phyloP scores from a whole-genome alignment of 2,329 filamentous ascomycete genomes.

The Epichloe amarillans region DNA sequence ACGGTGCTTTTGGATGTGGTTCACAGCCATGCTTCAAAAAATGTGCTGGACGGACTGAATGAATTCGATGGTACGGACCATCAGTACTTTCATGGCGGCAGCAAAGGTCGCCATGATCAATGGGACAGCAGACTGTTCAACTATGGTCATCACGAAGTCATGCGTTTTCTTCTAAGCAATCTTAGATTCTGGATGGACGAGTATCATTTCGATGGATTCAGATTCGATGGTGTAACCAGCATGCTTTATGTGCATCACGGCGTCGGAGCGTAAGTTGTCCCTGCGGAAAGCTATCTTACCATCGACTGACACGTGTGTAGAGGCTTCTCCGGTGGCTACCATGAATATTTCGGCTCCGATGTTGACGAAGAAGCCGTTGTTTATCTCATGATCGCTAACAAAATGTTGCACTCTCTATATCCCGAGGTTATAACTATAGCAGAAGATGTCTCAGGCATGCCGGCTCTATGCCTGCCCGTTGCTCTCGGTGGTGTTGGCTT shows the following conservation, averaged over 20 bases:
- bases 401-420: constrained; percentile 86
- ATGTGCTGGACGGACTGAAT: constrained; percentile 87
- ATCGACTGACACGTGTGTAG: constrained; percentile 27
- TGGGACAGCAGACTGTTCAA: constrained; percentile 98
- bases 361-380: constrained; percentile 91
- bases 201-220: constrained; percentile 91
- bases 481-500: constrained; percentile 87
- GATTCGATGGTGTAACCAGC: constrained; percentile 95
- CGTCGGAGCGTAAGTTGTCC: constrained; percentile 69
- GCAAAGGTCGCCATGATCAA: constrained; percentile 73
- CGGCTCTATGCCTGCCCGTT: constrained; percentile 78
- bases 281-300: no score
- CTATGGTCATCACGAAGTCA: constrained; percentile 85
- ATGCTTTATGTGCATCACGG: constrained; percentile 96
- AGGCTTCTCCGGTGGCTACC: constrained; percentile 93
- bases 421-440: constrained; percentile 82
- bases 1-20: constrained; percentile 90
- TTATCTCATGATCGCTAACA: constrained; percentile 93
- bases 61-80: constrained; percentile 92
- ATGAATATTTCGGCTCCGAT: constrained; percentile 84
- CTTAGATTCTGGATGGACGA: constrained; percentile 99
- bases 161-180: constrained; percentile 93
- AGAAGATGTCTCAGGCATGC: constrained; percentile 97
- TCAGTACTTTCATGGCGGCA: constrained; percentile 85
- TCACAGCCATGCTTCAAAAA: constrained; percentile 96